These are phyloP conservation scores for Rhododendron williamsianum DNA, from an alignment of 148 eudicot species.

Conservation along the genomic window DNA sequence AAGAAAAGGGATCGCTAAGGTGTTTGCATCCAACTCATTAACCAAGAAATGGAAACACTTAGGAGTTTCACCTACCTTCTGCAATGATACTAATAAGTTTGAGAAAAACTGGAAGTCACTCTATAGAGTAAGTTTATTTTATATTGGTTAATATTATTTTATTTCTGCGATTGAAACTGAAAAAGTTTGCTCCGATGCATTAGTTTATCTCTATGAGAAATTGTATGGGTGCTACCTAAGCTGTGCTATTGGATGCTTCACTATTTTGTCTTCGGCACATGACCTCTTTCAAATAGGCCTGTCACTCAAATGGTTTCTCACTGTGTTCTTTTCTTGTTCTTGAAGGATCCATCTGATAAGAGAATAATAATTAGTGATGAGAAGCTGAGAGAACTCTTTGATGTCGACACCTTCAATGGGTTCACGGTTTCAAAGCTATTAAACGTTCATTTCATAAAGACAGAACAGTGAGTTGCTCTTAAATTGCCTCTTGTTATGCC, in stretches of 20 bases:
- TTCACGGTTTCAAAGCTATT: slow-evolving; percentile 66
- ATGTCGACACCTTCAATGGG: slow-evolving; percentile 67
- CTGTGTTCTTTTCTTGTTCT: slow-evolving; percentile 13
- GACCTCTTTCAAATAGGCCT: not conserved
- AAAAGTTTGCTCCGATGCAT: not conserved
- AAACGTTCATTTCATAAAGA: slow-evolving; percentile 53
- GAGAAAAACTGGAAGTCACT: not conserved
- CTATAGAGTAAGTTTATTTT: not conserved
- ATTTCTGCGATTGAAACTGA: not conserved
- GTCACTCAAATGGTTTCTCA: not conserved
- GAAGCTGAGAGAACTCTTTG: slow-evolving; percentile 86
- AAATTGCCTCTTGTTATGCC: slow-evolving; percentile 1
- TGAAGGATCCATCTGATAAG: slow-evolving; percentile 83
- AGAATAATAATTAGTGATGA: slow-evolving; percentile 75
- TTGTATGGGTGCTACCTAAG: not conserved
- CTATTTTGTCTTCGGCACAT: not conserved
- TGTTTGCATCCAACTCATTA: not conserved
- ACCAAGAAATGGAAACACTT: not conserved
- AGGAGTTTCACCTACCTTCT: not conserved
- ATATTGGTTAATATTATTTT: not conserved
- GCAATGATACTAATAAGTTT: not conserved
- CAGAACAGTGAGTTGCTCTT: slow-evolving; percentile 33
- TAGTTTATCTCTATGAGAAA: not conserved
- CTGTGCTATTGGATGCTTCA: not conserved
- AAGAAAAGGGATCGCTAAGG: not conserved